These are phyloP conservation scores for Pestalotiopsis sp. DNA, from an alignment of 2,329 filamentous ascomycete genomes.

Conservation along the genomic window DNA sequence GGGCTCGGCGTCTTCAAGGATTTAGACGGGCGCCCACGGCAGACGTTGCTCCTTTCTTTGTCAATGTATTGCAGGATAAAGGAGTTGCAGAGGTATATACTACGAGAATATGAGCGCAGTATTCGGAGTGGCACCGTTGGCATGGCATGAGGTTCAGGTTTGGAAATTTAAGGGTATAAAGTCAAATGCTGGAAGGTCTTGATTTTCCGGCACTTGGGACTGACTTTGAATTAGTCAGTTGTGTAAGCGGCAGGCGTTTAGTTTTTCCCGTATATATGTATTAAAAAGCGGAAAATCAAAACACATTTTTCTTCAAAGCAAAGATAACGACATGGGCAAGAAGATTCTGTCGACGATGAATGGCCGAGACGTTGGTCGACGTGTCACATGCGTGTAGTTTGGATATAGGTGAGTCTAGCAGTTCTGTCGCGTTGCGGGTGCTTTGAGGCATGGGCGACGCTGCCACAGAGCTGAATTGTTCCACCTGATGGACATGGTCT, in stretches of 20 bases:
- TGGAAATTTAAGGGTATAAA: conserved; percentile 6
- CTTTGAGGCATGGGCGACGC: no score
- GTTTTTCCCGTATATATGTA: background rate
- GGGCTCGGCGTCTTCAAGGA: background rate
- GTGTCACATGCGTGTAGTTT: no score
- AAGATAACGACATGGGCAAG: no score
- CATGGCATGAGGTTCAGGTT: conserved; percentile 2
- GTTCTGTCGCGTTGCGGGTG: no score
- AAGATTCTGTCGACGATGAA: no score
- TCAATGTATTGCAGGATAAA: background rate
- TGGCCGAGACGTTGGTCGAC: no score
- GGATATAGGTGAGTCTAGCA: no score
- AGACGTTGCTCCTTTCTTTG: background rate
- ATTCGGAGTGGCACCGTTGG: background rate
- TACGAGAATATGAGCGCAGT: background rate
- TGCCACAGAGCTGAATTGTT: no score
- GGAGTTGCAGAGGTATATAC: conserved; percentile 4
- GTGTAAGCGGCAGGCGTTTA: background rate
- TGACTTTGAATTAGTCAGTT: background rate
- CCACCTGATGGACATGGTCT: no score
- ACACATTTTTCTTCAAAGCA: no score
- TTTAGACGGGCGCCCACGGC: background rate
- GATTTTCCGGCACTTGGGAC: background rate
- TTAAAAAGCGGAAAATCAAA: background rate
- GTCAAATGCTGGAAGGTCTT: background rate